These are phyloP conservation scores for Dittrichia graveolens DNA, from an alignment of 129 eudicot species.

Conservation along the genomic window DNA sequence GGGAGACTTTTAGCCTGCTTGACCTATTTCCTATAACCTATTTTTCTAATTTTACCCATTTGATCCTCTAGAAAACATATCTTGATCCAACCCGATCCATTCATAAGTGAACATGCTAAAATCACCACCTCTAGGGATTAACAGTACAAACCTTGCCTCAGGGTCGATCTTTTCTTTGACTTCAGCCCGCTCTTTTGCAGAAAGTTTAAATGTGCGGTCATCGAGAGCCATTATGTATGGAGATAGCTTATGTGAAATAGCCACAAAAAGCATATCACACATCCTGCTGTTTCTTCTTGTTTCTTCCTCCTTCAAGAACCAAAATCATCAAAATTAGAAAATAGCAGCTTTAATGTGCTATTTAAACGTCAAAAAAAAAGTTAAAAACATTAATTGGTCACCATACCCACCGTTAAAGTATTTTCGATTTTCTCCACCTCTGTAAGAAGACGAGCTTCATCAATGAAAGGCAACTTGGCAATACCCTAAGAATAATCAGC, in stretches of 20 bases:
- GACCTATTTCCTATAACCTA: neutral
- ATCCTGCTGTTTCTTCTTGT: slow-evolving; percentile 73
- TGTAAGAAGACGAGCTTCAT: slow-evolving; percentile 79
- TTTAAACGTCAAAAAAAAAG: neutral
- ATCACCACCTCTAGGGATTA: neutral
- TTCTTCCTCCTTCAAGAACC: slow-evolving; percentile 66
- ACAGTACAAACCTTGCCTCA: slow-evolving; percentile 59
- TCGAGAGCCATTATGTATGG: slow-evolving; percentile 63
- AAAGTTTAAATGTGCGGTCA: slow-evolving; percentile 56
- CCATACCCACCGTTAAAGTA: slow-evolving; percentile 85
- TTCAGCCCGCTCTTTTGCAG: slow-evolving; percentile 48
- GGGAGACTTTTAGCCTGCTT: neutral
- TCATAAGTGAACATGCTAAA: neutral
- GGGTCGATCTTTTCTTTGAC: slow-evolving; percentile 56
- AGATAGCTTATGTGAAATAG: slow-evolving; percentile 66
- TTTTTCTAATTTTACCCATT: neutral
- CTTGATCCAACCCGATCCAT: neutral
- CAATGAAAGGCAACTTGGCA: slow-evolving; percentile 86
- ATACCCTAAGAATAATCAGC: slow-evolving; percentile 54
- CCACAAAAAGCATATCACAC: slow-evolving; percentile 73
- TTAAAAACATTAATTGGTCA: neutral
- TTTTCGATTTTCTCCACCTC: slow-evolving; percentile 80
- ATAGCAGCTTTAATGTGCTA: neutral
- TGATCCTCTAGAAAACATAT: neutral
- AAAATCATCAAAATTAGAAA: slow-evolving; percentile 9